These are phyloP conservation scores for Macaranga tanarius DNA, from an alignment of 441 rosid genomes.

Conservation along the genomic window DNA sequence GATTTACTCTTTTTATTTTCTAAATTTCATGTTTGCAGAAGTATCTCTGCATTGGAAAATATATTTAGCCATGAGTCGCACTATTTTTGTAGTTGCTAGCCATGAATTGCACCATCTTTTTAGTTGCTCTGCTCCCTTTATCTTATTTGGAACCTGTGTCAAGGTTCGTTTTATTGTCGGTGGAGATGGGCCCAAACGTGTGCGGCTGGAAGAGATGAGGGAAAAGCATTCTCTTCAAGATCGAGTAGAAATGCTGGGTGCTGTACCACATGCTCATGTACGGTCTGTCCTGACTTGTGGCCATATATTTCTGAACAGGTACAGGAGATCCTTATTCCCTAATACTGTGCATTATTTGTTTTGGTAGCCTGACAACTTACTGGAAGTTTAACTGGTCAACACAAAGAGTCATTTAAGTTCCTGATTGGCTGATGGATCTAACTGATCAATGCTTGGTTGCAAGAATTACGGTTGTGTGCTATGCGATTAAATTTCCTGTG, in stretches of 20 bases:
- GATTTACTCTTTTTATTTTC: neutral
- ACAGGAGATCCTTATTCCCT: constrained; percentile 12
- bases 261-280: constrained; percentile 89
- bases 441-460: neutral
- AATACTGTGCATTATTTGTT: constrained; percentile 1
- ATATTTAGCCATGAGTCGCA: neutral
- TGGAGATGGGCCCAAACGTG: constrained; percentile 97
- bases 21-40: neutral
- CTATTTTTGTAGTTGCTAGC: neutral
- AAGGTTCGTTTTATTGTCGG: constrained; percentile 95
- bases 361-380: constrained; percentile 8
- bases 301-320: constrained; percentile 96
- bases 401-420: neutral
- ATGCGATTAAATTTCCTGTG: neutral
- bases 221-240: constrained; percentile 97
- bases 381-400: neutral
- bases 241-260: constrained; percentile 95
- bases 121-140: constrained; percentile 9
- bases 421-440: constrained; percentile 3
- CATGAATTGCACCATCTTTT: neutral
- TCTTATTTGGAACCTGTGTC: constrained; percentile 26
- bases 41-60: neutral
- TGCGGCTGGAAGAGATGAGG: constrained; percentile 95
- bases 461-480: neutral
- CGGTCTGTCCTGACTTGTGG: constrained; percentile 85